Conservation (phyloP, 345 rosid species). For the Trapa incisa region DNA sequence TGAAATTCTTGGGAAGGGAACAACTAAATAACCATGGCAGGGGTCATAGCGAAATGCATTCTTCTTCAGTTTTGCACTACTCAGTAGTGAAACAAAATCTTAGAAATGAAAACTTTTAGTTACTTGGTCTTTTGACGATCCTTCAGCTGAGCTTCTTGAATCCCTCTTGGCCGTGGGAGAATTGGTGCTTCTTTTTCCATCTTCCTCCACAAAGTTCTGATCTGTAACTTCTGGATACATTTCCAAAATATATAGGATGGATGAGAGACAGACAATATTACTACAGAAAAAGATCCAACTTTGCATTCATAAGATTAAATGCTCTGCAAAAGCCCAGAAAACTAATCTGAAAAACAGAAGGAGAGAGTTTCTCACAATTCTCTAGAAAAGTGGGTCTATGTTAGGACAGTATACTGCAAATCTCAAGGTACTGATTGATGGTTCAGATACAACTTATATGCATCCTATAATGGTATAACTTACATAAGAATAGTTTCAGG, state of each 20-base stretch:
- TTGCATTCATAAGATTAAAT: background rate
- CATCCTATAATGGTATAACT: background rate
- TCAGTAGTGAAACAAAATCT: background rate
- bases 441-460: background rate
- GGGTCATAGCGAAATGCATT: background rate
- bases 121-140: slow-evolving; percentile 20
- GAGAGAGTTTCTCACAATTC: background rate
- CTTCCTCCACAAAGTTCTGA: slow-evolving; percentile 58
- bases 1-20: background rate
- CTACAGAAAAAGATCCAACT: background rate
- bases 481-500: background rate
- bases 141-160: slow-evolving; percentile 16
- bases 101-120: background rate
- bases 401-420: background rate
- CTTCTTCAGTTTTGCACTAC: background rate
- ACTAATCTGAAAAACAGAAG: background rate
- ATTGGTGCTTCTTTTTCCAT: slow-evolving; percentile 17
- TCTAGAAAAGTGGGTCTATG: background rate
- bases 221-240: slow-evolving; percentile 47
- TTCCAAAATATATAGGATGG: background rate
- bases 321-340: background rate
- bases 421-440: no score
- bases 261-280: background rate
- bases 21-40: background rate
- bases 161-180: slow-evolving; percentile 16